phyloP scores from a whole-genome alignment of 2,329 filamentous ascomycete species.

The Pseudodiploospora longispora region DNA sequence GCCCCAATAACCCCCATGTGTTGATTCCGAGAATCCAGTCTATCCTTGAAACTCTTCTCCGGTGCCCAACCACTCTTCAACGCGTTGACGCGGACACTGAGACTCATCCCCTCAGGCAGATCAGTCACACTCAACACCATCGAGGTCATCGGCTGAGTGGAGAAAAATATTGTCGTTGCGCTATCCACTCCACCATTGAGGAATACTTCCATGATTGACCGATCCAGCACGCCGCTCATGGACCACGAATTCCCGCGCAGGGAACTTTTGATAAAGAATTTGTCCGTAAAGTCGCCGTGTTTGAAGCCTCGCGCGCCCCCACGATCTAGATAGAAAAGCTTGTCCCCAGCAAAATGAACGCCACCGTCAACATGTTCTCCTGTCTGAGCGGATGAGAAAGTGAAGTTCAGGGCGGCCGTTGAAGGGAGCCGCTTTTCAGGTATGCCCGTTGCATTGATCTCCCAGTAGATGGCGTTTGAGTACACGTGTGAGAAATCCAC shows the following conservation, averaged over 20 bases:
- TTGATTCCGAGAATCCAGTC: slow-evolving; percentile 6
- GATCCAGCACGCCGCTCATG: slow-evolving; percentile 25
- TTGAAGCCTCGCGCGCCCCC: slow-evolving; percentile 19
- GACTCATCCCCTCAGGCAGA: slow-evolving; percentile 12
- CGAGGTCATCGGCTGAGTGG: slow-evolving; percentile 17
- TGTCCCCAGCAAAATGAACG: slow-evolving; percentile 18
- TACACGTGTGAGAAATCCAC: slow-evolving; percentile 42
- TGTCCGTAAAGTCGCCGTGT: slow-evolving; percentile 25
- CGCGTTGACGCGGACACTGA: slow-evolving; percentile 16
- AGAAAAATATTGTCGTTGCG: slow-evolving; percentile 23
- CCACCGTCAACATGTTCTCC: slow-evolving; percentile 20
- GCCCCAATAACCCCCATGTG: not conserved
- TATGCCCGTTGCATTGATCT: slow-evolving; percentile 40
- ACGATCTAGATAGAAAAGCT: slow-evolving; percentile 21
- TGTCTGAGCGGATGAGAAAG: slow-evolving; percentile 14
- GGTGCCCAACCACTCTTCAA: slow-evolving; percentile 19
- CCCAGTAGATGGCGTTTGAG: slow-evolving; percentile 46
- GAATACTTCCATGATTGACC: slow-evolving; percentile 28
- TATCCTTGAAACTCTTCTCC: slow-evolving; percentile 1
- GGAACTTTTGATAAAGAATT: slow-evolving; percentile 17
- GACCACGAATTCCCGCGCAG: slow-evolving; percentile 14
- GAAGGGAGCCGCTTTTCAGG: slow-evolving; percentile 11
- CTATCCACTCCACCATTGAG: slow-evolving; percentile 25
- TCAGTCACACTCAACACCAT: slow-evolving; percentile 13
- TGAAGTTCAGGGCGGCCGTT: slow-evolving; percentile 21